These are phyloP conservation scores for Trametes elegans DNA, from an alignment of 768 basidiomycete genomes.

Conservation along the genomic window DNA sequence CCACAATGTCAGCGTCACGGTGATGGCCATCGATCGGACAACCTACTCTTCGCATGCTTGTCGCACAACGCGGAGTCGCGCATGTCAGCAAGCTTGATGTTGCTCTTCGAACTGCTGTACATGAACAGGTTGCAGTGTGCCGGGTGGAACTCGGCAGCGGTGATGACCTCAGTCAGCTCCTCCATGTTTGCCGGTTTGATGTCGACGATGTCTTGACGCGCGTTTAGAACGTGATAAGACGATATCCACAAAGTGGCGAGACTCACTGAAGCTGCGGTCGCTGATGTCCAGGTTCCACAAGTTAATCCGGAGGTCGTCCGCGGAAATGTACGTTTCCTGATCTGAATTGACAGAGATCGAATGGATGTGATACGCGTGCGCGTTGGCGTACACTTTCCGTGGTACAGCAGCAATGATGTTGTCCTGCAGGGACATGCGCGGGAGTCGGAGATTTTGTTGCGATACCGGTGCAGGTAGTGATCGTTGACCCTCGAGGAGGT, in stretches of 20 bases:
- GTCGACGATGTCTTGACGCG: slow-evolving; percentile 89
- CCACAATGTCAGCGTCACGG: slow-evolving; percentile 5
- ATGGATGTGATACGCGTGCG: slow-evolving; percentile 99
- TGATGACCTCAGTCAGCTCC: slow-evolving; percentile 98
- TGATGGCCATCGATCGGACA: slow-evolving; percentile 1
- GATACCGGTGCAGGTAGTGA: slow-evolving; percentile 60
- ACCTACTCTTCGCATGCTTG: slow-evolving; percentile 90
- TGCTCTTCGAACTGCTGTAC: slow-evolving; percentile 99
- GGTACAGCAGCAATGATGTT: slow-evolving; percentile 99
- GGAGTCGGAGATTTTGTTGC: slow-evolving; percentile 71
- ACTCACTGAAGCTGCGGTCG: slow-evolving; percentile 98
- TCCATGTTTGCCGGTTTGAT: slow-evolving; percentile 99
- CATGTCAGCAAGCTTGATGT: slow-evolving; percentile 99
- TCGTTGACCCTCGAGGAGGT: slow-evolving; percentile 80
- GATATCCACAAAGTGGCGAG: not conserved
- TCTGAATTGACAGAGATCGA: slow-evolving; percentile 99
- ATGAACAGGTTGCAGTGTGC: slow-evolving; percentile 97
- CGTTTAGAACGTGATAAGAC: not conserved
- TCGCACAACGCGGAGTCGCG: slow-evolving; percentile 97
- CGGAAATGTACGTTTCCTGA: slow-evolving; percentile 98
- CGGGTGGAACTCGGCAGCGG: slow-evolving; percentile 99
- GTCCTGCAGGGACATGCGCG: slow-evolving; percentile 91
- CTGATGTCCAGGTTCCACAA: slow-evolving; percentile 98
- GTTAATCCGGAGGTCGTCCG: slow-evolving; percentile 97
- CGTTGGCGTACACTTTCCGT: slow-evolving; percentile 97